phyloP scores from a whole-genome alignment of 1,284 basidiomycete species.

The Austroboletus novae-zelandiae region DNA sequence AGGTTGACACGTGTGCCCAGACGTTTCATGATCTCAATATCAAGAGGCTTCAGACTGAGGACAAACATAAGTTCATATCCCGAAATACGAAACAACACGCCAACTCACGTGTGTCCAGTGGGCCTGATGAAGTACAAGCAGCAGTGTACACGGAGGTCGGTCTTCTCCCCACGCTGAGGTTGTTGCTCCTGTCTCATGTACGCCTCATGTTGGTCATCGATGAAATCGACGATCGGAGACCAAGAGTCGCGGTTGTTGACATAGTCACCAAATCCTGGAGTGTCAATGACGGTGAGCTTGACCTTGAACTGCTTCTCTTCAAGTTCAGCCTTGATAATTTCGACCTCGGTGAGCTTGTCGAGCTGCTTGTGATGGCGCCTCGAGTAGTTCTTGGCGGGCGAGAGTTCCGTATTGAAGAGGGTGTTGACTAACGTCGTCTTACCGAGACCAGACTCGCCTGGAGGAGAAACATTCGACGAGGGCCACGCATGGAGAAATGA shows the following conservation, averaged over 20 bases:
- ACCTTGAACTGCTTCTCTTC: constrained; percentile 99
- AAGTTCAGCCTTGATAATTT: constrained; percentile 95
- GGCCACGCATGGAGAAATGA: not conserved
- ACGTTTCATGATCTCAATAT: constrained; percentile 97
- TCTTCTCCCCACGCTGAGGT: constrained; percentile 90
- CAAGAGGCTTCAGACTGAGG: constrained; percentile 88
- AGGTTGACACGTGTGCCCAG: constrained; percentile 96
- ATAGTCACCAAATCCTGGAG: constrained; percentile 98
- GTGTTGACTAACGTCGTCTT: constrained; percentile 99
- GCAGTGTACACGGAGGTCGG: constrained; percentile 93
- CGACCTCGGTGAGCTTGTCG: constrained; percentile 97
- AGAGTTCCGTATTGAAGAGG: constrained; percentile 97
- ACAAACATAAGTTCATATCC: constrained; percentile 6
- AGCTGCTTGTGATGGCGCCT: constrained; percentile 94
- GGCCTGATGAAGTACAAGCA: constrained; percentile 98
- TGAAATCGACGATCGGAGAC: constrained; percentile 98
- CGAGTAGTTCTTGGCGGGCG: constrained; percentile 87
- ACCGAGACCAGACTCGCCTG: constrained; percentile 92
- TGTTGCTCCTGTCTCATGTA: constrained; percentile 99
- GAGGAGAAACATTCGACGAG: not conserved
- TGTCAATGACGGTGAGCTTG: constrained; percentile 98
- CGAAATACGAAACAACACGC: not conserved
- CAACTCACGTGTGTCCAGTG: constrained; percentile 87
- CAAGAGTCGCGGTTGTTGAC: constrained; percentile 99
- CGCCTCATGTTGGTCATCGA: constrained; percentile 99